A percentile compares a stretch with the other conserved stretches of the same genome.
Evolutionary conservation across 306 rosid species (phyloP).

Genomic region (Quercus wislizeni): DNA sequence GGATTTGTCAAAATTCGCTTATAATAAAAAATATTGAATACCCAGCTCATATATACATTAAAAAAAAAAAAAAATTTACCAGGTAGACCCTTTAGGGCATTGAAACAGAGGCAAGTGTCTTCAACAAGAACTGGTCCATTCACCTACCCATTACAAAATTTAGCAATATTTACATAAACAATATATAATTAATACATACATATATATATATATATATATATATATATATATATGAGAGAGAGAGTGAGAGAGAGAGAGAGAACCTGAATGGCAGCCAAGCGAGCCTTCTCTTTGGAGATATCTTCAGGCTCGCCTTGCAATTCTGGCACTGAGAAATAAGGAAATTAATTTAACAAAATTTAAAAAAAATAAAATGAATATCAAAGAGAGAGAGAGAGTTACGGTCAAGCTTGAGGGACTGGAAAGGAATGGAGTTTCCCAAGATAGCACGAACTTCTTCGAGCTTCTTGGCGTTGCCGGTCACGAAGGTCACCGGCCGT

Average conservation of each 20-base stretch:
- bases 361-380: neutral
- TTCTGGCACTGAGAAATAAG: constrained; percentile 68
- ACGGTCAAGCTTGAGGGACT: constrained; percentile 91
- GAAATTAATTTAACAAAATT: too few species aligned
- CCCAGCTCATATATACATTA: neutral
- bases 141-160: constrained; percentile 44
- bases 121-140: constrained; percentile 96
- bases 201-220: neutral
- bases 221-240: neutral
- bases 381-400: neutral
- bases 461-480: constrained; percentile 96
- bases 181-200: neutral
- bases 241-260: constrained; percentile 7
- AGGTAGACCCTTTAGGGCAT: constrained; percentile 95
- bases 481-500: constrained; percentile 91
- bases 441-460: constrained; percentile 96
- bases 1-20: too few species aligned
- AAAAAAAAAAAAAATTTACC: constrained; percentile 34
- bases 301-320: constrained; percentile 97
- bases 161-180: neutral
- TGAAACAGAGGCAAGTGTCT: constrained; percentile 97
- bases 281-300: constrained; percentile 93
- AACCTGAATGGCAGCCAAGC: constrained; percentile 87
- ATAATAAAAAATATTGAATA: too few species aligned
- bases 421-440: constrained; percentile 82